These are phyloP conservation scores for Candida insectorum DNA, from an alignment of 805 yeast genomes.

Conservation along the genomic window DNA sequence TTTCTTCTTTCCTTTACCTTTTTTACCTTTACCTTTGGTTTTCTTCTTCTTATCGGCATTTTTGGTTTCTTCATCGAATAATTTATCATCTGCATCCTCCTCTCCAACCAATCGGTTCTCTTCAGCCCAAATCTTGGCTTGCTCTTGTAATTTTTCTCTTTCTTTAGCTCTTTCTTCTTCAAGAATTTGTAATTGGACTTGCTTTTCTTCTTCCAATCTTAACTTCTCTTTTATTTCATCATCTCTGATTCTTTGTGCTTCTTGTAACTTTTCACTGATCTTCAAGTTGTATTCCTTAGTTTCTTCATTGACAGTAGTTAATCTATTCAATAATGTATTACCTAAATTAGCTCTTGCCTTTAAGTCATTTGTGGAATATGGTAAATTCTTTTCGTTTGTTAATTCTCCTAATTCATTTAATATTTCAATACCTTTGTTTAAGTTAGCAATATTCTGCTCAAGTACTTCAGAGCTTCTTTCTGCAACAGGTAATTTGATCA, in stretches of 20 bases:
- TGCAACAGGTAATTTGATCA: conserved; percentile 55
- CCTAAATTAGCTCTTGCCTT: conserved; percentile 87
- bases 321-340: conserved; percentile 67
- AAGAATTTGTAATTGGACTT: conserved; percentile 42
- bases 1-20: conserved; percentile 24
- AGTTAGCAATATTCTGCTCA: conserved; percentile 49
- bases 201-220: conserved; percentile 36
- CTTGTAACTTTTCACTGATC: conserved; percentile 59
- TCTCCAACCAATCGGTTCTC: conserved; percentile 34
- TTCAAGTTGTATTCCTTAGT: conserved; percentile 65
- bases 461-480: conserved; percentile 65
- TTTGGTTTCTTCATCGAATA: conserved; percentile 34
- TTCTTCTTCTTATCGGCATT: conserved; percentile 20
- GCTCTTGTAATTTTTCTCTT: conserved; percentile 47
- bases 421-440: conserved; percentile 57
- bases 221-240: conserved; percentile 45
- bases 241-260: conserved; percentile 65
- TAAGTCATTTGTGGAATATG: conserved; percentile 76
- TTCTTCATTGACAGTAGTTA: conserved; percentile 66
- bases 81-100: conserved; percentile 34
- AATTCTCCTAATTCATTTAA: conserved; percentile 52
- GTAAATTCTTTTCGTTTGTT: conserved; percentile 53
- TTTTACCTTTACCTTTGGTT: conserved; percentile 27
- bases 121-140: conserved; percentile 48
- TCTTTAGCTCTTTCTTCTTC: conserved; percentile 46